Evolutionary conservation across 108 stramenopile genomes (phyloP).

Genomic region (Asterionellopsis glacialis): DNA sequence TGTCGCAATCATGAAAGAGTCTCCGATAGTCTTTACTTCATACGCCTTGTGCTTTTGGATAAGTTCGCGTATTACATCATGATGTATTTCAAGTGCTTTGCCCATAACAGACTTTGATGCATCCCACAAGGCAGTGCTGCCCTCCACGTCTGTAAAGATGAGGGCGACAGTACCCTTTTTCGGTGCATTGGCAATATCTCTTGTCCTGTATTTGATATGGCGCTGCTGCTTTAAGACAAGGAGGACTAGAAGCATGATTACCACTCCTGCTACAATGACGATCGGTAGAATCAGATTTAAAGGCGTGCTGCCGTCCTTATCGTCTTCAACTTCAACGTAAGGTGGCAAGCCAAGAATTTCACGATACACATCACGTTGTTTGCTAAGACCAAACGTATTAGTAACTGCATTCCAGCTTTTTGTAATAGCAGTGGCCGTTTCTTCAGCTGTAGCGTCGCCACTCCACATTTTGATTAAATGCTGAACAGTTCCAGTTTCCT

Average conservation of each 20-base stretch:
- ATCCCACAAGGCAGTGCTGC: slow-evolving; percentile 16
- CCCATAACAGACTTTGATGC: slow-evolving; percentile 10
- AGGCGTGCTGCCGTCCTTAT: not conserved
- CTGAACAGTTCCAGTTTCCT: slow-evolving; percentile 7
- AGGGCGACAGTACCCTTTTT: slow-evolving; percentile 8
- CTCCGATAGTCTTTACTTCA: slow-evolving; percentile 24
- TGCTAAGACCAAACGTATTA: not conserved
- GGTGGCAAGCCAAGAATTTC: slow-evolving; percentile 1
- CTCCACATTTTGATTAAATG: slow-evolving; percentile 12
- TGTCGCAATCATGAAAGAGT: slow-evolving; percentile 19
- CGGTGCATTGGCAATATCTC: slow-evolving; percentile 9
- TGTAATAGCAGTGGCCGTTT: slow-evolving; percentile 10
- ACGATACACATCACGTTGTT: slow-evolving; percentile 8
- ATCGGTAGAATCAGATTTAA: not conserved
- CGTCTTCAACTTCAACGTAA: not conserved
- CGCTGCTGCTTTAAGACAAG: slow-evolving; percentile 11
- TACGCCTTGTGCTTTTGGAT: slow-evolving; percentile 13
- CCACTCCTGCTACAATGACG: slow-evolving; percentile 1
- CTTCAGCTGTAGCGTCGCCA: not conserved
- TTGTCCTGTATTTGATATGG: slow-evolving; percentile 8
- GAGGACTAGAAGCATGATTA: not conserved
- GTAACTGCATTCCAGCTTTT: slow-evolving; percentile 7
- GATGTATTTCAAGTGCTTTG: slow-evolving; percentile 20
- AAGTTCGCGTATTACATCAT: slow-evolving; percentile 16
- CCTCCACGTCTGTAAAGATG: slow-evolving; percentile 21